Percentiles rank a stretch among this genome's conserved stretches.
Conservation (phyloP, 371 early-diverging fungal genomes). For the Mortierella sp. region DNA sequence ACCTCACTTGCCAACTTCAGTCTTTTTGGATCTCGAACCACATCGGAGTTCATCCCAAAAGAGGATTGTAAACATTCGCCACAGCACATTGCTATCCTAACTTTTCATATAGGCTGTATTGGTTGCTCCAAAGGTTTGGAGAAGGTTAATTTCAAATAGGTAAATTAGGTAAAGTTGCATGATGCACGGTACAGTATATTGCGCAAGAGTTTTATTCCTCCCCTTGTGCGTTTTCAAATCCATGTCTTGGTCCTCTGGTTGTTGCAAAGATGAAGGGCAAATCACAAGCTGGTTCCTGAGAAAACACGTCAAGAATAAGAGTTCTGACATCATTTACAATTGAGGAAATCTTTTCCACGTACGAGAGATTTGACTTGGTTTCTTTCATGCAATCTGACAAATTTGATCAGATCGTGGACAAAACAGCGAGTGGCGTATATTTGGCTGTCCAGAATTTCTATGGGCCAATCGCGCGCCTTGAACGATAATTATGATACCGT, state of each 20-base stretch:
- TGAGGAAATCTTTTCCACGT: not conserved
- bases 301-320: not conserved
- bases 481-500: not conserved
- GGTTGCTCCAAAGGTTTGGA: too few species aligned
- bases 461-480: too few species aligned
- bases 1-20: not conserved
- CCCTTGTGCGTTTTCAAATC: not conserved
- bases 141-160: not conserved
- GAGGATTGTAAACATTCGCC: too few species aligned
- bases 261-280: conserved; percentile 1
- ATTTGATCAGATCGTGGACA: not conserved
- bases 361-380: not conserved
- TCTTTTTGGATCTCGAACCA: not conserved
- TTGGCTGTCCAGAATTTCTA: too few species aligned
- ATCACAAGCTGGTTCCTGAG: conserved; percentile 3
- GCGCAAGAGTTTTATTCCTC: not conserved
- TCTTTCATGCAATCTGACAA: not conserved
- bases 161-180: too few species aligned
- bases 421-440: not conserved
- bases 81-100: too few species aligned
- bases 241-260: not conserved
- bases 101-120: too few species aligned
- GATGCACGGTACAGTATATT: too few species aligned
- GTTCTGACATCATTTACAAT: not conserved
- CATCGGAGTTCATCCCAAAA: not conserved